Base-by-base conservation (phyloP, 805 yeast genomes). In the Zygoascus tannicola region DNA sequence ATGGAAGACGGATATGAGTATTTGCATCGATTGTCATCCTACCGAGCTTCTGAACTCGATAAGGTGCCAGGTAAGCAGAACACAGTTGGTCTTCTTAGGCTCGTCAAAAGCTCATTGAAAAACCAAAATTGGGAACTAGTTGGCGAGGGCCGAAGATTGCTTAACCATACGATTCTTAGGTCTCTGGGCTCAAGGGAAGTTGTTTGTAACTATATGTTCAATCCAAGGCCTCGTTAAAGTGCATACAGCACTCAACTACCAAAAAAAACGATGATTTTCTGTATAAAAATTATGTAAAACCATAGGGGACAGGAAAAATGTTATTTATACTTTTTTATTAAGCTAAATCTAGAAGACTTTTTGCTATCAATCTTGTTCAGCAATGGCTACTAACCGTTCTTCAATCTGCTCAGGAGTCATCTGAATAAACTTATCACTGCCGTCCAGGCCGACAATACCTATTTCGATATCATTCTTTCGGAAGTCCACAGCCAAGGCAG, bases 361-460 rank as follows among this genome's bases (percentile, higher is more conserved):
- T n/a, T n/a, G n/a, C n/a, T n/a, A 26, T 36, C 70, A 88, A 69
- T 92, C 98, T 69, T 85, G 90, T 69, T 92, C 98, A 41, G 98
- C 97, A 62, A 92, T 87, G 20, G 96, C 76, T 26, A 87, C 84
- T 60, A 92, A 73, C 59, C 97, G 75, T 68, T 86, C 96, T 64
- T 92, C 98, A 53, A 92, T 88, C 65, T 92, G 94, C 32, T 87
- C 96, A 7, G 83, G 74, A 4, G 80, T 70, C 56, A 92, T 75
- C 22, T 76, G 70, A 50, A 80, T 75, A 69, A 90, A 90, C 41
- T 44, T 47, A 35, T 40, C 43, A 36, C 40, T 46, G 40, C 81
- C 81, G 34, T 70, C 78, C 40, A 69, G 67, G 2, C 83, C 71
- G 22, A 95, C 95, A 38, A 88, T 83, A 43, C 97, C 98, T 49